Evolutionary conservation across 2,329 filamentous ascomycete genomes (phyloP), one percentile per base, ranked within the genome.

Genomic region (Zymoseptoria pseudotritici): DNA sequence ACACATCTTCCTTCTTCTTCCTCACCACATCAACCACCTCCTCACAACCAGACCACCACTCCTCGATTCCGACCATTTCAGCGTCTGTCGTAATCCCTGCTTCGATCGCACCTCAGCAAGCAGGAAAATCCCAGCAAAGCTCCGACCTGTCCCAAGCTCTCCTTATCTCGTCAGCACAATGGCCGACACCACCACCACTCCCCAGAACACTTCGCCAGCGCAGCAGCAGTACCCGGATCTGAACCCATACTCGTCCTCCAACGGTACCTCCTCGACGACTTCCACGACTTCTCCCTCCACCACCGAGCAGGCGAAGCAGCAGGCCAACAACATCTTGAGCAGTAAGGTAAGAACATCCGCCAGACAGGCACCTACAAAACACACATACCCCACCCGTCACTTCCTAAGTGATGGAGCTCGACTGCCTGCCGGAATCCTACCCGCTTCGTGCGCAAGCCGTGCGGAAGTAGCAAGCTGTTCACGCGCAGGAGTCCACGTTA

Each of bases 311-410:
- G n/a, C 36, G 13, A 46, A 6, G 42, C 65, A 70, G 65, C 69
- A 69, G 60, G 65, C 71, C 56, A 74, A 75, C 68, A 71, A 74
- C 70, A 70, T 77, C 60, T 55, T 75, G 54, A 71, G 72, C 67
- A 73, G 77, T 79, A 70, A 78, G 77, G 77, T 78, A 70, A 61
- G 77, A 63, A 67, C 64, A 65, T 46, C 53, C 20, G 6, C n/a
- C 17, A 26, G 50, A 3, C 36, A 46, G 50, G 11, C 36, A 46
- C 17, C 36, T 29, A n/a, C 11, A 46, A 46, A 46, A 46, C 36
- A 46, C 36, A 6, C 36, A 46, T 17, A 46, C 36, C 36, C 36
- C 36, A n/a, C 19, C 24, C 50, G 20, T n/a, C 24, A 26, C 50
- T 22, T 53, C 19, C 13, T 17, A n/a, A 46, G 36, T 46, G 36